Evolutionary conservation across 345 rosid species (phyloP).

Genomic region (Populus alba): DNA sequence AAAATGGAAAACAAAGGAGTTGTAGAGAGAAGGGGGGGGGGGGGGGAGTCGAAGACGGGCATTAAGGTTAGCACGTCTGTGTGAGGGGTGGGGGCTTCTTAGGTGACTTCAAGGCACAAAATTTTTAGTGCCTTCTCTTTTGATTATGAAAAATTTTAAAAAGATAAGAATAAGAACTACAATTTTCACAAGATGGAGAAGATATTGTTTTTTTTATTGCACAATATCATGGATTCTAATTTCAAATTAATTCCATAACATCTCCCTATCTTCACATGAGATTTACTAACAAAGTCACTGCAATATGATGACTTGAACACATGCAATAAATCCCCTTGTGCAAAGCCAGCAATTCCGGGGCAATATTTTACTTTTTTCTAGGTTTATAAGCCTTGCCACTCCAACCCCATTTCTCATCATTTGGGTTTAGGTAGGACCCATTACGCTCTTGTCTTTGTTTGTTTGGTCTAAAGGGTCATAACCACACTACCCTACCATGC

Average conservation of each 20-base stretch:
- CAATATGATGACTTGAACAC: too few relatives aligned
- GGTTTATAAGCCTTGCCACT: not conserved
- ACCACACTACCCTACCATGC: not conserved
- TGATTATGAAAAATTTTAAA: too few relatives aligned
- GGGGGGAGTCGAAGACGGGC: not conserved
- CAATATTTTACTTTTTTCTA: too few relatives aligned
- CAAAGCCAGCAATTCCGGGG: too few relatives aligned
- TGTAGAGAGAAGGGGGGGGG: not conserved
- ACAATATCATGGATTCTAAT: too few relatives aligned
- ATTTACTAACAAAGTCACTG: too few relatives aligned
- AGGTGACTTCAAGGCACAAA: not conserved
- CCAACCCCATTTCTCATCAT: slow-evolving; percentile 6
- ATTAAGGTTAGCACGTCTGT: not conserved
- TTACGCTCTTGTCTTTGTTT: not conserved
- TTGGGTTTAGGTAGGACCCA: slow-evolving; percentile 1
- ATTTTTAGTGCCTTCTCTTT: too few relatives aligned
- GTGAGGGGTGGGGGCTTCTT: not conserved
- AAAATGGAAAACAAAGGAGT: not conserved
- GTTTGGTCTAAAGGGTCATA: not conserved
- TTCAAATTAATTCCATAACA: too few relatives aligned
- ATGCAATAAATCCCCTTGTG: too few relatives aligned
- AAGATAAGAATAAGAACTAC: too few relatives aligned
- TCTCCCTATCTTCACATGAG: not conserved
- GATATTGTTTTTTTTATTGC: too few relatives aligned
- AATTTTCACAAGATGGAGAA: too few relatives aligned